Conservation (phyloP, 169 alveolate species). For the Hepatocystis sp. region DNA sequence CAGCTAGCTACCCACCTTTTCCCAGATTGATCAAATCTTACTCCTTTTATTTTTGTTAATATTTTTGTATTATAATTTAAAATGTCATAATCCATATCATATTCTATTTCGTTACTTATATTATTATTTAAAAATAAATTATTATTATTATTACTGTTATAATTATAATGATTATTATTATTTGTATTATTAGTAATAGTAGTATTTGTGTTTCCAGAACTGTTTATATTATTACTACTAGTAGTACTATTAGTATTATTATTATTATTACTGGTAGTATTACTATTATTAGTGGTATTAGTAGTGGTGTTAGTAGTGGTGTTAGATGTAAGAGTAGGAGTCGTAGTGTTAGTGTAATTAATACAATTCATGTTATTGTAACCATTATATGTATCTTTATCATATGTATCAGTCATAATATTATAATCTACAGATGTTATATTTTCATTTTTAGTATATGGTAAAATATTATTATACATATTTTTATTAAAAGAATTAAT, state of each 20-base stretch:
- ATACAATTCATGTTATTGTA: too few relatives aligned
- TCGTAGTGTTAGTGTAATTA: not conserved
- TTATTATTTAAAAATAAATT: not conserved
- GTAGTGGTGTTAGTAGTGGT: not conserved
- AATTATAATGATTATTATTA: not conserved
- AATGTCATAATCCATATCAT: not conserved
- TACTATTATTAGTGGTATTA: not conserved
- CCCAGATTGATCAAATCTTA: conserved; percentile 86
- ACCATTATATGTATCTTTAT: too few relatives aligned
- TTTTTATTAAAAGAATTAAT: too few relatives aligned
- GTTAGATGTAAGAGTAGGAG: conserved; percentile 7
- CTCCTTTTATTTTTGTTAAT: conserved; percentile 81
- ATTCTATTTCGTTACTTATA: not conserved
- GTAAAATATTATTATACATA: too few relatives aligned
- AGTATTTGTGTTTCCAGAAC: too few relatives aligned
- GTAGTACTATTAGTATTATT: not conserved
- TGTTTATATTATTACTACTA: conserved; percentile 1
- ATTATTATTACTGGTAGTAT: not conserved
- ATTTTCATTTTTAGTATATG: too few relatives aligned
- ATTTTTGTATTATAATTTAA: conserved; percentile 20
- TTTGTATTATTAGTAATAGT: not conserved
- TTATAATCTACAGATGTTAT: too few relatives aligned
- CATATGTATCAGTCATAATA: too few relatives aligned
- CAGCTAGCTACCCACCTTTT: conserved; percentile 88
- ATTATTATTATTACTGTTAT: conserved; percentile 1